Evolutionary conservation across 306 rosid genomes (phyloP).

Genomic region (Quercus agrifolia): DNA sequence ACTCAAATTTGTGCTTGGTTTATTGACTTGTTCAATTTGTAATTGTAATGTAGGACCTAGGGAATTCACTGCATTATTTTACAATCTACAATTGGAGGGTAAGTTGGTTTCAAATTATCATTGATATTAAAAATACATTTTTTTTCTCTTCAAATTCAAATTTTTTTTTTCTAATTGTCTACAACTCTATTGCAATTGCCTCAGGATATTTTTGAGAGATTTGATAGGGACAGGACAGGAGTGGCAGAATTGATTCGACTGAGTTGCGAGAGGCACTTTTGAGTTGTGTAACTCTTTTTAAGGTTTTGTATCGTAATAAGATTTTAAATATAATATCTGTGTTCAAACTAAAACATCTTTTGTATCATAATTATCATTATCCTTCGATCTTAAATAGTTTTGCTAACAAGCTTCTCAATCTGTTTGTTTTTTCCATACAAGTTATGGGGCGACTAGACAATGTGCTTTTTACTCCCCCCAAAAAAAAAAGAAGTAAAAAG

Average conservation of each 20-base stretch:
- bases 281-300: background rate
- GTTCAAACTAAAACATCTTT: too few relatives aligned
- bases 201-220: constrained; percentile 81
- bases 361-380: too few relatives aligned
- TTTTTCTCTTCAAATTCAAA: background rate
- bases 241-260: constrained; percentile 67
- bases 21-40: background rate
- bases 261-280: constrained; percentile 86
- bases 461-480: too few relatives aligned
- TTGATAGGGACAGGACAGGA: constrained; percentile 83
- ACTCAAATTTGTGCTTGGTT: background rate
- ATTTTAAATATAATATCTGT: too few relatives aligned
- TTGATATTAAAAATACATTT: constrained; percentile 1
- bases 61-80: constrained; percentile 79
- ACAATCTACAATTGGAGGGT: constrained; percentile 98
- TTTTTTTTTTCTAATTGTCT: background rate
- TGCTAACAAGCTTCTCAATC: too few relatives aligned
- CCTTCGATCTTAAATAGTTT: too few relatives aligned
- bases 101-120: background rate
- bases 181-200: constrained; percentile 7
- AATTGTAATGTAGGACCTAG: constrained; percentile 64
- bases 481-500: too few relatives aligned
- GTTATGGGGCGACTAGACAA: too few relatives aligned
- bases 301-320: too few relatives aligned
- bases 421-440: too few relatives aligned